A percentile compares a stretch with the other conserved stretches of the same genome.
Evolutionary conservation across 2,329 filamentous ascomycete species (phyloP).

Genomic region (Calonectria ilicicola): DNA sequence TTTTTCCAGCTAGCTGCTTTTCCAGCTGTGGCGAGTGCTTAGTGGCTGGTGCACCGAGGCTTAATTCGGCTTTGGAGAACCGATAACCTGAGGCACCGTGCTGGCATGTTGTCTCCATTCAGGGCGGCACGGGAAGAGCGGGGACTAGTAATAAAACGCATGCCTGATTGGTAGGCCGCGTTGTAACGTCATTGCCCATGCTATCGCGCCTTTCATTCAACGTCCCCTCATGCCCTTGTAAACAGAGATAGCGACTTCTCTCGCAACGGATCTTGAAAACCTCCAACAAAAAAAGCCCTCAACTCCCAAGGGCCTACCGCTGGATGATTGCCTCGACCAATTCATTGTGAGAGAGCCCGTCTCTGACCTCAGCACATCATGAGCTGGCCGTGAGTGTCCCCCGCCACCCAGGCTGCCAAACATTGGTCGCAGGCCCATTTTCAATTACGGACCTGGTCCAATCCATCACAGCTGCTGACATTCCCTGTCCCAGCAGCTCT

Average conservation of each 20-base stretch:
- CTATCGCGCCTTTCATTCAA: slow-evolving; percentile 37
- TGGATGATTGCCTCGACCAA: slow-evolving; percentile 15
- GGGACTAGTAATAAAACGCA: neutral
- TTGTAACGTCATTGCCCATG: slow-evolving; percentile 41
- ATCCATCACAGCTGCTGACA: slow-evolving; percentile 15
- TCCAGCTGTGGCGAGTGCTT: neutral
- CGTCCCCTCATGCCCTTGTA: slow-evolving; percentile 13
- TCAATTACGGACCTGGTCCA: neutral
- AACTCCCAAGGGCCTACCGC: neutral
- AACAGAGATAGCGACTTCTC: slow-evolving; percentile 5
- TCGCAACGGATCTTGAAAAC: slow-evolving; percentile 15
- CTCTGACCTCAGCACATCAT: slow-evolving; percentile 30
- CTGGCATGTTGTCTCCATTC: neutral
- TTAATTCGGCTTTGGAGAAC: neutral
- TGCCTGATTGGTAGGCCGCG: slow-evolving; percentile 33
- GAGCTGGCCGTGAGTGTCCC: slow-evolving; percentile 40
- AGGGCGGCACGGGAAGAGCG: neutral
- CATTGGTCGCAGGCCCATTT: neutral
- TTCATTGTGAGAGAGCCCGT: slow-evolving; percentile 19
- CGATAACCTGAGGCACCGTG: neutral
- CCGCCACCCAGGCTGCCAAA: slow-evolving; percentile 9
- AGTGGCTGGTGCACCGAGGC: slow-evolving; percentile 9
- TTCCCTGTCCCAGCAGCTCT: slow-evolving; percentile 18
- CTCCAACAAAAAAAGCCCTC: neutral
- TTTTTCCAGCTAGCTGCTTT: neutral